Percentiles rank a stretch among this genome's conserved stretches.
These are phyloP conservation scores for Amanita polypyramis DNA, from an alignment of 768 basidiomycete genomes.

Conservation along the genomic window DNA sequence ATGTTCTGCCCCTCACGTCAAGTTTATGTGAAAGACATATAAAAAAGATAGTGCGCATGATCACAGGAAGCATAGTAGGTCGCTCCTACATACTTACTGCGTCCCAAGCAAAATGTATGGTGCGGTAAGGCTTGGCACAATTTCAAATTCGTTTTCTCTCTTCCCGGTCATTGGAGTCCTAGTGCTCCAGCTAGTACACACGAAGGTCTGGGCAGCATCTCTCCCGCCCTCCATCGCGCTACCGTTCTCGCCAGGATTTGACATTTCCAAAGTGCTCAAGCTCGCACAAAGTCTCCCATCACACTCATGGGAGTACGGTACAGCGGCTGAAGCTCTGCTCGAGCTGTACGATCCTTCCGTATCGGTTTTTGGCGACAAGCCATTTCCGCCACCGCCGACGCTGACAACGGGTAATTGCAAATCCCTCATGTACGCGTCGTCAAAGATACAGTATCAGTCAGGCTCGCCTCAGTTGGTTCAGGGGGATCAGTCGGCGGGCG, in stretches of 20 bases:
- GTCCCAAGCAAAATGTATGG: too few species aligned
- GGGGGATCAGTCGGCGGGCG: constrained; percentile 32
- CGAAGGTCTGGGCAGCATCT: not conserved
- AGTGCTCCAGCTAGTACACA: too few species aligned
- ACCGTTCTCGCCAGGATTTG: constrained; percentile 27
- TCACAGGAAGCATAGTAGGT: too few species aligned
- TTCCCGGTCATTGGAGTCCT: too few species aligned
- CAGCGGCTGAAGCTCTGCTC: constrained; percentile 29
- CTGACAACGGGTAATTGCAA: constrained; percentile 13
- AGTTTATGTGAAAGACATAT: too few species aligned
- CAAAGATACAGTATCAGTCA: constrained; percentile 25
- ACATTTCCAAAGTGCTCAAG: constrained; percentile 21
- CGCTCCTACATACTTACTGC: too few species aligned
- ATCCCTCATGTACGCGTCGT: constrained; percentile 27
- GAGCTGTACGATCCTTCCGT: constrained; percentile 30
- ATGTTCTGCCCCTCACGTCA: too few species aligned
- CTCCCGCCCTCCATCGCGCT: constrained; percentile 9
- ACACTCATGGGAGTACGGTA: constrained; percentile 40
- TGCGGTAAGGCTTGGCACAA: too few species aligned
- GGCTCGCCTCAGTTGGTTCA: constrained; percentile 23
- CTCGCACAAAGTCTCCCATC: constrained; percentile 27
- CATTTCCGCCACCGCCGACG: constrained; percentile 25
- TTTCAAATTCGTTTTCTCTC: too few species aligned
- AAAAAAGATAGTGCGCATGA: too few species aligned
- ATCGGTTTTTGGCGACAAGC: constrained; percentile 27